Evolutionary conservation across 78 protist species (phyloP).

Genomic region (Carpediemonas membranifera): DNA sequence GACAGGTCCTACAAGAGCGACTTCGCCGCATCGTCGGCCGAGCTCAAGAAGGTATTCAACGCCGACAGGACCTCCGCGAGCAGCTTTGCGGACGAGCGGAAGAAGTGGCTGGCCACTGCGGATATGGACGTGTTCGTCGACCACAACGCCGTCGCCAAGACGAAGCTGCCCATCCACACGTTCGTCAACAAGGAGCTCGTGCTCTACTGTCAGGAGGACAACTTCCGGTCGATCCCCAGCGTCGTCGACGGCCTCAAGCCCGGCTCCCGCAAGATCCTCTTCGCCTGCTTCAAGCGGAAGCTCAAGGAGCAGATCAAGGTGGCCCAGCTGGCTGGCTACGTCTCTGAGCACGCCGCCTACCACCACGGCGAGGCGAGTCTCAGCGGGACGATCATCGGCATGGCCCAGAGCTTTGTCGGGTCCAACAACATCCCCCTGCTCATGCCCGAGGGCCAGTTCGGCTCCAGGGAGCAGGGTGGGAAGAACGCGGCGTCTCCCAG

Average conservation of each 20-base stretch:
- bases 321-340: conserved; percentile 93
- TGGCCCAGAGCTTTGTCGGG: conserved; percentile 86
- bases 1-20: too few relatives aligned
- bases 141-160: too few relatives aligned
- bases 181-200: conserved; percentile 92
- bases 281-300: conserved; percentile 86
- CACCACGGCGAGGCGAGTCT: conserved; percentile 94
- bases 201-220: conserved; percentile 68
- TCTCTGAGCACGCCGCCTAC: conserved; percentile 79
- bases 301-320: conserved; percentile 52
- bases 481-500: conserved; percentile 85
- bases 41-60: neutral
- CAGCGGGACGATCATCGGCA: conserved; percentile 61
- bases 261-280: conserved; percentile 85
- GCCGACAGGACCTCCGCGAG: conserved; percentile 23
- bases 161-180: too few relatives aligned
- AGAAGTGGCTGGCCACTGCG: conserved; percentile 80
- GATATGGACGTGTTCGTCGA: too few relatives aligned
- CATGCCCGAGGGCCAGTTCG: conserved; percentile 84
- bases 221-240: conserved; percentile 82
- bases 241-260: conserved; percentile 75
- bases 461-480: conserved; percentile 67
- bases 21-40: conserved; percentile 2
- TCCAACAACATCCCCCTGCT: conserved; percentile 86
- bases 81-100: conserved; percentile 70